Base-by-base conservation (phyloP, 345 rosid species). In the Sisymbrium irio region DNA sequence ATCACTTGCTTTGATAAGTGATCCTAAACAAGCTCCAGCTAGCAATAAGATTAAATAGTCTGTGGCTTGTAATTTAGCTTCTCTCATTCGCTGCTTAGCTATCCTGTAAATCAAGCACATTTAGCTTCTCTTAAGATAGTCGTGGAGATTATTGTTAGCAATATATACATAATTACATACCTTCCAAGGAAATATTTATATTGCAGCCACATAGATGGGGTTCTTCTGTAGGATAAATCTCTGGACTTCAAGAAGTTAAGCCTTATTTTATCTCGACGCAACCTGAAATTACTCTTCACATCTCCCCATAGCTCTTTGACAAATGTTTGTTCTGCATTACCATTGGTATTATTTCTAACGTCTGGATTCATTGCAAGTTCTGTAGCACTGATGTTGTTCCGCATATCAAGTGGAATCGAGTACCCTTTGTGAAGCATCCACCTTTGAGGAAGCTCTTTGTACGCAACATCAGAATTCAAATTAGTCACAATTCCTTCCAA, bases 361-460 rank as follows among this genome's bases (percentile, higher is more conserved):
- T 67, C 81, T 19, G 72, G 75, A 80, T 62, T 75, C 22, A 77
- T 37, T 65, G 44, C 66, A 55, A 46, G 71, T 10, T 77, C 78
- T 33, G 60, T 54, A 47, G 84, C 79, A 65, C 73, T 83, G 58
- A 46, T 51, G 57, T 25, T 82, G 61, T 51, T 75, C 67, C 81
- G 86, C 96, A 88, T 85, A 67, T 92, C 99, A 11, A 77, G 49
- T 54, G 97, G 97, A 25, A 95, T 78, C 0, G 79, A 82, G 68
- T 88, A 88, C 18, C 97, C 92, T 28, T 90, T 92, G 75, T 90
- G 85, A 78, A 86, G 83, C 97, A 95, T 92, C 99, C 99, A 95
- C 77, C 89, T 85, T 46, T 86, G 58, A 44, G 99, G 99, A 64
- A 95, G 96, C 41, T 92, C 94, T 62, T 77, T 86, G 77, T 79